Percentiles rank a stretch among this genome's conserved stretches.
These are phyloP conservation scores for Fragosphaeria purpurea DNA, from an alignment of 2,329 filamentous ascomycete species.

Conservation along the genomic window DNA sequence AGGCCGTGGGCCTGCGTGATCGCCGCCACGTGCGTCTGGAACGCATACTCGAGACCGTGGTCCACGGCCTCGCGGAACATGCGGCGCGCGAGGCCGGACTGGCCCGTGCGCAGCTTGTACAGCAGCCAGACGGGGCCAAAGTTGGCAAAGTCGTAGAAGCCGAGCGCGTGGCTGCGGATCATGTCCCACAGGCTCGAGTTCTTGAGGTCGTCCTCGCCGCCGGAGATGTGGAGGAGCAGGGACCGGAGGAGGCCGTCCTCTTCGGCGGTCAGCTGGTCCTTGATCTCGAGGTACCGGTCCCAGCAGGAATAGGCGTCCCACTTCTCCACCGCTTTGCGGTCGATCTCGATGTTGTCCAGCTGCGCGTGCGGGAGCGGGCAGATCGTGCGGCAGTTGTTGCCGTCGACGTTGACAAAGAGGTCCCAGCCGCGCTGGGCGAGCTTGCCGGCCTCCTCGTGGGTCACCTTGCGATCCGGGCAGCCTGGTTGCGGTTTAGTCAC, in stretches of 20 bases:
- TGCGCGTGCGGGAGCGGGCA: slow-evolving; percentile 31
- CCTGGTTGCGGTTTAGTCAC: too few species aligned
- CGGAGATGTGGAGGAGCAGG: slow-evolving; percentile 27
- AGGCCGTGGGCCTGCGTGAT: slow-evolving; percentile 13
- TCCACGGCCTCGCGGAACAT: slow-evolving; percentile 34
- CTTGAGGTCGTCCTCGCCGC: slow-evolving; percentile 31
- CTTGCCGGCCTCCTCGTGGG: slow-evolving; percentile 34
- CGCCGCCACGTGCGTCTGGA: slow-evolving; percentile 26
- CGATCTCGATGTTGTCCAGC: slow-evolving; percentile 22
- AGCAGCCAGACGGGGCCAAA: slow-evolving; percentile 29
- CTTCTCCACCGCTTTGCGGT: slow-evolving; percentile 19
- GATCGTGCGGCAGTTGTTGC: slow-evolving; percentile 23
- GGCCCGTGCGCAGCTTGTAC: slow-evolving; percentile 32
- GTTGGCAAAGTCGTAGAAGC: slow-evolving; percentile 29
- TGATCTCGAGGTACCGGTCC: slow-evolving; percentile 32
- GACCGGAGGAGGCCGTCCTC: slow-evolving; percentile 30
- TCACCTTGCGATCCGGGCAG: slow-evolving; percentile 17
- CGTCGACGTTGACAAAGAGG: slow-evolving; percentile 34
- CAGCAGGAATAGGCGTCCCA: slow-evolving; percentile 30
- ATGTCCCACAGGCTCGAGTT: slow-evolving; percentile 36
- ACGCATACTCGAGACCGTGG: slow-evolving; percentile 29
- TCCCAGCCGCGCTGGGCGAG: too few species aligned
- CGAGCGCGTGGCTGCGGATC: slow-evolving; percentile 37
- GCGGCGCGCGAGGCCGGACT: slow-evolving; percentile 33
- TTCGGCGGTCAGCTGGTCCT: slow-evolving; percentile 26